Evolutionary conservation across 768 basidiomycete genomes (phyloP).

Genomic region (Crassisporium funariophilum): DNA sequence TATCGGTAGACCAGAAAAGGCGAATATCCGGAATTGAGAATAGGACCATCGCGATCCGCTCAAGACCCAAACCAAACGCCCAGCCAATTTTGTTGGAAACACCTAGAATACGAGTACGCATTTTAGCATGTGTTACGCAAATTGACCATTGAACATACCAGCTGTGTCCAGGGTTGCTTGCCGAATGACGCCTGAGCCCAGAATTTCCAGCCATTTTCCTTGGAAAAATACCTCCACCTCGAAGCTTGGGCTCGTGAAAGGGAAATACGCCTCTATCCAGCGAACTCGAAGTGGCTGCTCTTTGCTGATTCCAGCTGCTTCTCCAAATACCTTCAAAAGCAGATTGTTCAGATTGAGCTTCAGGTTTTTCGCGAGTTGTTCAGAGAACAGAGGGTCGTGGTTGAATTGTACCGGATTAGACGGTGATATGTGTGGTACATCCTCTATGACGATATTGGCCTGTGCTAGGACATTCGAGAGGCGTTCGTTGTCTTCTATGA

Average conservation of each 20-base stretch:
- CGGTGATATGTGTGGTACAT: constrained; percentile 70
- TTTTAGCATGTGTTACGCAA: constrained; percentile 20
- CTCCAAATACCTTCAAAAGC: constrained; percentile 80
- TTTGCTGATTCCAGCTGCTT: constrained; percentile 46
- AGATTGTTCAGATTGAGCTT: constrained; percentile 90
- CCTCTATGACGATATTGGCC: constrained; percentile 85
- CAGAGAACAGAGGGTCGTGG: constrained; percentile 76
- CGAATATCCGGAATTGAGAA: constrained; percentile 98
- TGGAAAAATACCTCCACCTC: constrained; percentile 97
- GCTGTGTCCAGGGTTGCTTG: constrained; percentile 88
- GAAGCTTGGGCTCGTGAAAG: constrained; percentile 96
- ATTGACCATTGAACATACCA: constrained; percentile 51
- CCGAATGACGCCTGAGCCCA: constrained; percentile 90
- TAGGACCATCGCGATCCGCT: constrained; percentile 97
- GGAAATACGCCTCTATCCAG: constrained; percentile 99
- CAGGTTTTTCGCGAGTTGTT: constrained; percentile 78
- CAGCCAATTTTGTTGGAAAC: constrained; percentile 87
- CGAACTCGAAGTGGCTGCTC: constrained; percentile 82
- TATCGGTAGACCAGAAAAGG: constrained; percentile 92
- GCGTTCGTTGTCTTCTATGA: constrained; percentile 71
- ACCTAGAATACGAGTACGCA: constrained; percentile 42
- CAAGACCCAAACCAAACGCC: constrained; percentile 97
- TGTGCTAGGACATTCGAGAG: constrained; percentile 60
- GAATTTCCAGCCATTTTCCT: constrained; percentile 96
- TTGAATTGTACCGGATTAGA: constrained; percentile 80